Conservation (phyloP, 371 early-diverging fungal species). For the Nematocida parisii region DNA sequence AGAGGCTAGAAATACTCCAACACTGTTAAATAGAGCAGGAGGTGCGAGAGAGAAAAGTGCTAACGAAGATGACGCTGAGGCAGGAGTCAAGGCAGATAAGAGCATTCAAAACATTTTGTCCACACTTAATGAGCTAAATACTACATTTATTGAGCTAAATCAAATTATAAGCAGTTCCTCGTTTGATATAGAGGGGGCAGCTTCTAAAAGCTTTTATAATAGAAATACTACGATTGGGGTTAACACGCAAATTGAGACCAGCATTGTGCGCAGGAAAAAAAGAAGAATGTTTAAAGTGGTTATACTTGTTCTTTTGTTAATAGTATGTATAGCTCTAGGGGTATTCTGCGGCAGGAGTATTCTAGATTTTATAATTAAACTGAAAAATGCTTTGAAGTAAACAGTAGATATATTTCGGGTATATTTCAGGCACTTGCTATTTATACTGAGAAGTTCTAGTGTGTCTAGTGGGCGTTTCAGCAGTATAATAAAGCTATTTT, state of each 20-base stretch:
- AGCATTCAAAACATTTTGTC: constrained; percentile 2
- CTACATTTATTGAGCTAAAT: constrained; percentile 24
- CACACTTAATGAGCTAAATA: constrained; percentile 1
- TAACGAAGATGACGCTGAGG: background rate
- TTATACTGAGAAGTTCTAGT: no score
- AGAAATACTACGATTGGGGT: constrained; percentile 5
- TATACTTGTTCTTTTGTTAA: background rate
- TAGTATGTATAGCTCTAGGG: background rate
- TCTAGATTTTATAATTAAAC: constrained; percentile 25
- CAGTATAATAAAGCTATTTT: no score
- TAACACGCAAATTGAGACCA: constrained; percentile 23
- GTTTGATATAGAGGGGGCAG: constrained; percentile 14
- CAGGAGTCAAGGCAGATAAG: background rate
- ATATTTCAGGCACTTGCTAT: no score
- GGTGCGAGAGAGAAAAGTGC: background rate
- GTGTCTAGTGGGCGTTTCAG: no score
- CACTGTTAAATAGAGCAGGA: background rate
- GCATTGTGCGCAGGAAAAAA: constrained; percentile 21
- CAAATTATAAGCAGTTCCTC: constrained; percentile 9
- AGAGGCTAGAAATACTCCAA: background rate
- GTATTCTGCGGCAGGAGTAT: constrained; percentile 23
- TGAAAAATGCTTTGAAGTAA: constrained; percentile 24
- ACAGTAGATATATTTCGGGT: no score
- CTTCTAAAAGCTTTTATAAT: constrained; percentile 1
- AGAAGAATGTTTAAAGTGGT: constrained; percentile 17